Evolutionary conservation across 169 alveolate genomes (phyloP).

Genomic region (Eimeria sp.): DNA sequence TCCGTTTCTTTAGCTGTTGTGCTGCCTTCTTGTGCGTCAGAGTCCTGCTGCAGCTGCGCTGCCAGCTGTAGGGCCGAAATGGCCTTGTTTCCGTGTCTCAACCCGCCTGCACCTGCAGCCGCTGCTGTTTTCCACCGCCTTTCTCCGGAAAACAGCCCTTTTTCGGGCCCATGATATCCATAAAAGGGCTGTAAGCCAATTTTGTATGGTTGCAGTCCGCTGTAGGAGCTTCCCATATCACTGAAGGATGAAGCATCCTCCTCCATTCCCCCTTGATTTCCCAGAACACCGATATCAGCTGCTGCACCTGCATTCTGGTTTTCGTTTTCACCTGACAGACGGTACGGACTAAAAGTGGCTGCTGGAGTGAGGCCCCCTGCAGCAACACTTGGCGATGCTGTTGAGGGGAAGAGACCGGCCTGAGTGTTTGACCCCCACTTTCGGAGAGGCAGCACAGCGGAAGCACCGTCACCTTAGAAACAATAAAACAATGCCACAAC

Average conservation of each 20-base stretch:
- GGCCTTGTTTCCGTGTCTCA: background rate
- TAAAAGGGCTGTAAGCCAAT: background rate
- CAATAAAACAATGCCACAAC: background rate
- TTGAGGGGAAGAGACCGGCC: background rate
- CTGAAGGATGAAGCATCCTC: background rate
- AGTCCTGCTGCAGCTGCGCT: background rate
- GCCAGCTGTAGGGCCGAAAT: slow-evolving; percentile 52
- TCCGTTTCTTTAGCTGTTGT: background rate
- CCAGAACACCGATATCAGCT: background rate
- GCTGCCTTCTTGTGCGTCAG: background rate
- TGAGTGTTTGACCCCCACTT: background rate
- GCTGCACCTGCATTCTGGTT: background rate
- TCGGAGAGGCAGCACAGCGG: background rate
- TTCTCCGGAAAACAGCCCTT: background rate
- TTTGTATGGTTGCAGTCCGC: background rate
- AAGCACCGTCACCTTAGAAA: background rate
- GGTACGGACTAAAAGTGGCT: background rate
- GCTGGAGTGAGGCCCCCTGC: background rate
- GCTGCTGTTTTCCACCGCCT: background rate
- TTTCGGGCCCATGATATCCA: background rate
- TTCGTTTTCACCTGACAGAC: background rate
- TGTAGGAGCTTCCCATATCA: background rate
- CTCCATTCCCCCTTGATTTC: background rate
- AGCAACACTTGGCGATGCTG: background rate
- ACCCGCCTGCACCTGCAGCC: slow-evolving; percentile 1